Conservation (phyloP, 345 rosid species). For the Populus alba region DNA sequence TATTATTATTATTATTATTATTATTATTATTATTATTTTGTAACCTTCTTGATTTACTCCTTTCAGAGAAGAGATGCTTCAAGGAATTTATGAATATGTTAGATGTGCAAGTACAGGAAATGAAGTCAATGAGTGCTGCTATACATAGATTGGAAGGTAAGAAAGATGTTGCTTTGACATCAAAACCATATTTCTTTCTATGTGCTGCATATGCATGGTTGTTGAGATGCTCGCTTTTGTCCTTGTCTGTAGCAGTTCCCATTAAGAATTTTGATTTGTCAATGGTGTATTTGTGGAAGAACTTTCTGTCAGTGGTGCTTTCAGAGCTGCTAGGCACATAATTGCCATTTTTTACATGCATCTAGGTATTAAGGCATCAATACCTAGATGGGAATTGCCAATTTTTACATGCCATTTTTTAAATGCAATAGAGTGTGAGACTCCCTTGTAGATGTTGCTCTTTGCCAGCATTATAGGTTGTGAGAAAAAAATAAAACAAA, state of each 20-base stretch:
- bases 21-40: too few relatives aligned
- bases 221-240: neutral
- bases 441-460: neutral
- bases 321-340: neutral
- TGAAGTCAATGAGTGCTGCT: slow-evolving; percentile 69
- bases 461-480: neutral
- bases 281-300: neutral
- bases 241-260: neutral
- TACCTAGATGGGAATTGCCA: neutral
- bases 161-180: slow-evolving; percentile 14
- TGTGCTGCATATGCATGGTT: slow-evolving; percentile 4
- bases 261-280: neutral
- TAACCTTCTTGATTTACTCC: slow-evolving; percentile 20
- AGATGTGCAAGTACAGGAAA: slow-evolving; percentile 75
- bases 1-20: slow-evolving; percentile 1
- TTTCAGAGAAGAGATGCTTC: slow-evolving; percentile 64
- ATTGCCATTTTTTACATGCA: neutral
- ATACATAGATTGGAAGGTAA: slow-evolving; percentile 72
- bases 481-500: neutral
- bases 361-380: neutral
- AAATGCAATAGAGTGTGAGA: neutral
- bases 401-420: neutral
- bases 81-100: slow-evolving; percentile 58
- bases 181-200: neutral
- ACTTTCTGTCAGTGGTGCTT: neutral